Evolutionary conservation across 495 filamentous ascomycete genomes (phyloP), one percentile per base, ranked within the genome.

Genomic region (Hypoxylon cercidicola): DNA sequence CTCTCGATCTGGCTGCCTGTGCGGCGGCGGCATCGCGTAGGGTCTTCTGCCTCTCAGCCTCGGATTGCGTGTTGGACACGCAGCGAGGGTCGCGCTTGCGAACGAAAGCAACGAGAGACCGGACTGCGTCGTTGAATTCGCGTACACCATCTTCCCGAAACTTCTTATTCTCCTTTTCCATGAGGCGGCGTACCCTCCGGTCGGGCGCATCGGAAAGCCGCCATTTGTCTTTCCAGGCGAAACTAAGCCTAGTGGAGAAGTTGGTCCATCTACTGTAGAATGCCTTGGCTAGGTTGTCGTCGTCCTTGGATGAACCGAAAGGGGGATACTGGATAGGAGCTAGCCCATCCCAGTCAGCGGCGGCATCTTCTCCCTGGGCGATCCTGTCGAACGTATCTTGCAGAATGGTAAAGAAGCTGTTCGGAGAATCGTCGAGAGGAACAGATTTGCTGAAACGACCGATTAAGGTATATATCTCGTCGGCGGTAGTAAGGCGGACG

Each of bases 111-210:
- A 98, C 92, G 12, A 99, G 84, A 0, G 89, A 90, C 44, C 83
- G 72, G n/a, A 99, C 93, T 10, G 91, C 89, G 64, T 97, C 92
- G 77, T 97, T 98, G 78, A 94, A 98, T 57, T 97, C 90, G 40
- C 89, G 85, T 25, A 92, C 86, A 1, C 85, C 91, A 35, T 91
- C 90, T 8, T 96, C 92, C 56, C 95, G 83, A n/a, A 90, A 76
- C 41, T 87, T 88, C 65, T 87, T 91, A 74, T 99, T 99, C 76
- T 97, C 93, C 73, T 97, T 97, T 72, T 97, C 96, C 87, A 98
- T 95, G 59, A 92, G 67, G 48, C 96, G 83, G 62, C 96, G 87
- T 21, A 90, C 78, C 35, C 89, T 86, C 50, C 95, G 88, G 77
- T 99, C 95, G 10, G 91, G 93, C 0, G 93, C 94, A 52, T 97